Percentiles rank a stretch among this genome's conserved stretches.
phyloP scores from a whole-genome alignment of 495 filamentous ascomycete species.

The Aspergillus steynii region DNA sequence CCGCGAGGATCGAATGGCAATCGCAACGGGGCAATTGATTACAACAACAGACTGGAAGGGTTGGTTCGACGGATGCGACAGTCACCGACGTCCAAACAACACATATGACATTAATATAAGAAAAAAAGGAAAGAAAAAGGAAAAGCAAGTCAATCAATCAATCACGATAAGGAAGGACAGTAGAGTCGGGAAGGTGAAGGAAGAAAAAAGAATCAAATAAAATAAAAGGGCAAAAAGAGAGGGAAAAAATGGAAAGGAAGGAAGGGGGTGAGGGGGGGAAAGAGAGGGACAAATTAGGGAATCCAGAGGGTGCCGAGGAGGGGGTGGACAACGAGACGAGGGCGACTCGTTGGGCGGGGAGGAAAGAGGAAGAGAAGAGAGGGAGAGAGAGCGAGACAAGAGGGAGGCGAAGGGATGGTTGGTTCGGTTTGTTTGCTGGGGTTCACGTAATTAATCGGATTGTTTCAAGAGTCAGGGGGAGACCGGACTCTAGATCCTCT shows the following conservation, averaged over 20 bases:
- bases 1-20: slow-evolving; percentile 12
- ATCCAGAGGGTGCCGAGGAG: slow-evolving; percentile 3
- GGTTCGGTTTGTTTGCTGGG: too few relatives aligned
- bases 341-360: slow-evolving; percentile 29
- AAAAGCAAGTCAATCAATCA: slow-evolving; percentile 12
- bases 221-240: neutral
- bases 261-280: slow-evolving; percentile 9
- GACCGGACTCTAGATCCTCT: too few relatives aligned
- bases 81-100: neutral
- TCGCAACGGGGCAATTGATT: neutral
- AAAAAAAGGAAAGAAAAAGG: slow-evolving; percentile 9
- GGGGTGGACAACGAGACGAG: slow-evolving; percentile 17
- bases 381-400: slow-evolving; percentile 10
- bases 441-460: neutral
- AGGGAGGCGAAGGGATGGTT: slow-evolving; percentile 1
- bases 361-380: slow-evolving; percentile 6
- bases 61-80: neutral
- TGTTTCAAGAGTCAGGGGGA: slow-evolving; percentile 3
- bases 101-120: neutral
- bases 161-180: slow-evolving; percentile 13
- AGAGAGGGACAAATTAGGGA: slow-evolving; percentile 9
- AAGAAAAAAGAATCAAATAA: slow-evolving; percentile 16
- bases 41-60: neutral
- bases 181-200: slow-evolving; percentile 17
- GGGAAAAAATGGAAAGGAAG: slow-evolving; percentile 10